These are phyloP conservation scores for Entomortierella chlamydospora DNA, from an alignment of 192 early-diverging fungal species.

Conservation along the genomic window DNA sequence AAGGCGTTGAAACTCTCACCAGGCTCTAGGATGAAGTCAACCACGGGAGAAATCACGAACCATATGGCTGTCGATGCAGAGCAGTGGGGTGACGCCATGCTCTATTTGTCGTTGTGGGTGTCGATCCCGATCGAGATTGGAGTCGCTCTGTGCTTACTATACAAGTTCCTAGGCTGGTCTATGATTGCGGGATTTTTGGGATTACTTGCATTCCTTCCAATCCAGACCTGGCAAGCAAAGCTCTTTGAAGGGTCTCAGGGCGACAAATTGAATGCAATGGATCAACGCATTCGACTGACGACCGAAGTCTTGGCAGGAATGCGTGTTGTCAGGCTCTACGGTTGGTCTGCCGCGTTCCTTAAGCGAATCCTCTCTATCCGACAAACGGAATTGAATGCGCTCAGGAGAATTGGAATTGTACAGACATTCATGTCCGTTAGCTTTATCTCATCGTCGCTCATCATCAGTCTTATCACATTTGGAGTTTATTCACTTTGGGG, in stretches of 20 bases:
- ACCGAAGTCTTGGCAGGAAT: slow-evolving; percentile 50
- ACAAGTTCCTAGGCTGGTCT: slow-evolving; percentile 33
- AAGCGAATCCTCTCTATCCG: slow-evolving; percentile 32
- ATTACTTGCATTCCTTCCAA: slow-evolving; percentile 28
- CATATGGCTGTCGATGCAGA: slow-evolving; percentile 51
- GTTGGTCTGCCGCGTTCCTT: slow-evolving; percentile 41
- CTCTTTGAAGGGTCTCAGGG: slow-evolving; percentile 21
- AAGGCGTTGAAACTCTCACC: slow-evolving; percentile 67
- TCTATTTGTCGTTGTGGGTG: slow-evolving; percentile 20
- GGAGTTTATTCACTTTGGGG: slow-evolving; percentile 39
- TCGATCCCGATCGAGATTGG: slow-evolving; percentile 40
- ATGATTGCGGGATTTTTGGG: slow-evolving; percentile 34
- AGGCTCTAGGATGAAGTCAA: slow-evolving; percentile 33
- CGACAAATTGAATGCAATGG: slow-evolving; percentile 44
- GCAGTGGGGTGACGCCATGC: slow-evolving; percentile 20
- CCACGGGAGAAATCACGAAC: slow-evolving; percentile 47
- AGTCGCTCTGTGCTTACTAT: slow-evolving; percentile 42
- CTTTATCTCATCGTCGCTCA: slow-evolving; percentile 40
- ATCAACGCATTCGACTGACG: slow-evolving; percentile 54
- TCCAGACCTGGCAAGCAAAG: slow-evolving; percentile 44
- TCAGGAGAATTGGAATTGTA: slow-evolving; percentile 25
- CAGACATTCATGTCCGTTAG: slow-evolving; percentile 46
- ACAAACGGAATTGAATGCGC: slow-evolving; percentile 27
- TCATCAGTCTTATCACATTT: slow-evolving; percentile 50
- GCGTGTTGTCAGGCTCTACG: slow-evolving; percentile 55